Evolutionary conservation across 441 rosid species (phyloP).

Genomic region (Populus hybrid): DNA sequence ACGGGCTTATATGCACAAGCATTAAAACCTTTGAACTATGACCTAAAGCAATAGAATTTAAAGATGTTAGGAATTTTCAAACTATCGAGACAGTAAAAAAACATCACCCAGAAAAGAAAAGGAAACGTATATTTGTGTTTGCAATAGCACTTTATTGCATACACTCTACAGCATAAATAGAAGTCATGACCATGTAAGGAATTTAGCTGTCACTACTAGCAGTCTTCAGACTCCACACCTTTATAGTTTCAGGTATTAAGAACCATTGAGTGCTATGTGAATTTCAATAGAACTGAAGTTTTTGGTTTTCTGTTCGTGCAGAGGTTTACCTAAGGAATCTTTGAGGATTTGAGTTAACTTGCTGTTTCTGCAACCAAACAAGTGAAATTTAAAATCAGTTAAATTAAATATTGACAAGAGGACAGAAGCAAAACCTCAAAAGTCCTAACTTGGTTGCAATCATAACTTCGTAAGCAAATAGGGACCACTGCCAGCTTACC

Average conservation of each 20-base stretch:
- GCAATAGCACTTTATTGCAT: not conserved
- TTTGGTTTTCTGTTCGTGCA: not conserved
- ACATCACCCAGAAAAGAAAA: not conserved
- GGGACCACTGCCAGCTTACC: conserved; percentile 19
- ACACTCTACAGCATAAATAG: not conserved
- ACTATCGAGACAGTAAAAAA: too few relatives aligned
- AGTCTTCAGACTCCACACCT: not conserved
- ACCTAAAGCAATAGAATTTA: conserved; percentile 40
- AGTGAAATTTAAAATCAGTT: conserved; percentile 19
- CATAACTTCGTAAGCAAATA: not conserved
- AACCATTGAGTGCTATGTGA: not conserved
- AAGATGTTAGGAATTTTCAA: conserved; percentile 13
- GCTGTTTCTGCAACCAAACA: conserved; percentile 80
- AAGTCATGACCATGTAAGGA: not conserved
- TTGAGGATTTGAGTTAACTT: conserved; percentile 92
- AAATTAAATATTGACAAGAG: conserved; percentile 2
- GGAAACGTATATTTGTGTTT: not conserved
- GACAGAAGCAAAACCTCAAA: conserved; percentile 16
- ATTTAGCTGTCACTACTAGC: not conserved
- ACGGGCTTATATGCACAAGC: conserved; percentile 80
- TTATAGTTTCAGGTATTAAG: not conserved
- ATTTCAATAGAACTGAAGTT: not conserved
- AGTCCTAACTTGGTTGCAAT: conserved; percentile 5
- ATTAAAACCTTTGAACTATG: conserved; percentile 77
- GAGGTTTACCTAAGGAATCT: conserved; percentile 74